Percentiles rank a stretch among this genome's conserved stretches.
These are phyloP conservation scores for Paramecium pentaurelia DNA, from an alignment of 73 alveolate genomes.

Conservation along the genomic window DNA sequence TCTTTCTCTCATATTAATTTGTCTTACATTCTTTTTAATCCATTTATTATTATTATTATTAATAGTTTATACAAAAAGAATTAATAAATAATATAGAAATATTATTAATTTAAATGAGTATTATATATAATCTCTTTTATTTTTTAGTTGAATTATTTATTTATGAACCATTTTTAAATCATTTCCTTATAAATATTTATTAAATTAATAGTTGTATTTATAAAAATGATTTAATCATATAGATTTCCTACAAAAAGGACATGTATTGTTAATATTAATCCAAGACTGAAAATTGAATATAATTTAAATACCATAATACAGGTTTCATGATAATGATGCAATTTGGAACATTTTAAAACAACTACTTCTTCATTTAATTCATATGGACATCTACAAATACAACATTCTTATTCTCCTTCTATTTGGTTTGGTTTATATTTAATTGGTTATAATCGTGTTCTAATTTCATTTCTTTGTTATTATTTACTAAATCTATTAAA, in stretches of 20 bases:
- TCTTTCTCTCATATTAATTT: background rate
- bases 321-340: slow-evolving; percentile 39
- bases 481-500: background rate
- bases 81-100: too few relatives aligned
- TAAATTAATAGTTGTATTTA: background rate
- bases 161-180: too few relatives aligned
- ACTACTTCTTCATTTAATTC: slow-evolving; percentile 10
- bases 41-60: background rate
- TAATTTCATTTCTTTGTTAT: background rate
- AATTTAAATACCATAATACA: slow-evolving; percentile 28
- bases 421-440: slow-evolving; percentile 16
- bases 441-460: background rate
- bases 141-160: too few relatives aligned
- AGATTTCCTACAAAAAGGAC: slow-evolving; percentile 13
- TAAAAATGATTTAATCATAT: background rate
- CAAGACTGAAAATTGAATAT: background rate
- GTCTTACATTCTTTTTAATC: background rate
- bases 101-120: too few relatives aligned
- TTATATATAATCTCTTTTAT: too few relatives aligned
- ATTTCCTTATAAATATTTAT: too few relatives aligned
- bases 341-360: background rate
- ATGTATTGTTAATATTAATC: slow-evolving; percentile 2
- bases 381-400: slow-evolving; percentile 33
- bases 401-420: slow-evolving; percentile 6
- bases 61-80: too few relatives aligned